Evolutionary conservation across 352 stramenopile species (phyloP).

Genomic region (Pythium oligandrum): DNA sequence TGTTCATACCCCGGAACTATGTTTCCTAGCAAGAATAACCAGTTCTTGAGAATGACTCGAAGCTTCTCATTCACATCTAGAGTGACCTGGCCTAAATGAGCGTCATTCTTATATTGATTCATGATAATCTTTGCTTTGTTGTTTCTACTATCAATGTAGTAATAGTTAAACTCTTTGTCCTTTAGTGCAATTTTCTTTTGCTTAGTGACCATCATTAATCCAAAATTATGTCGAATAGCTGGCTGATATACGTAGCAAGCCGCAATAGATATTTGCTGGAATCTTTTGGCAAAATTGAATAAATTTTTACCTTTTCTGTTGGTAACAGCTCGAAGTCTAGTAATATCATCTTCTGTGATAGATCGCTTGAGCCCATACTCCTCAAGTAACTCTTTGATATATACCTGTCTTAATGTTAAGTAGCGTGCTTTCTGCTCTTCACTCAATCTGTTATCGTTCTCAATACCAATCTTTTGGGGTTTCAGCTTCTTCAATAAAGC

Average conservation of each 20-base stretch:
- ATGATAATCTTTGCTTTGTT: constrained; percentile 8
- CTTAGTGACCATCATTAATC: constrained; percentile 7
- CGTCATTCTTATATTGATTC: constrained; percentile 10
- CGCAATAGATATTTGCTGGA: constrained; percentile 8
- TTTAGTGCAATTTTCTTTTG: constrained; percentile 6
- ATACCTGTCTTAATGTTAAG: constrained; percentile 10
- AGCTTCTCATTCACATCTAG: constrained; percentile 7
- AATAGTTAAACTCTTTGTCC: constrained; percentile 9
- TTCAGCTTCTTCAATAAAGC: constrained; percentile 8
- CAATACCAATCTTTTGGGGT: constrained; percentile 7
- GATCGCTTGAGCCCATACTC: constrained; percentile 7
- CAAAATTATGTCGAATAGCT: constrained; percentile 8
- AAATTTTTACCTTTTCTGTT: constrained; percentile 8
- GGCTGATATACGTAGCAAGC: constrained; percentile 7
- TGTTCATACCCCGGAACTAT: constrained; percentile 5
- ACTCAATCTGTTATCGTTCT: constrained; percentile 10
- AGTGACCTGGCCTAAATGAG: constrained; percentile 5
- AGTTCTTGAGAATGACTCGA: constrained; percentile 9
- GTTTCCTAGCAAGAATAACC: constrained; percentile 7
- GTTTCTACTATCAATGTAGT: constrained; percentile 9
- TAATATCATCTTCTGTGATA: constrained; percentile 8
- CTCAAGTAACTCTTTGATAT: constrained; percentile 5
- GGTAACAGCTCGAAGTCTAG: constrained; percentile 6
- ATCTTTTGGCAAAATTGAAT: constrained; percentile 10
- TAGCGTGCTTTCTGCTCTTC: constrained; percentile 8